Evolutionary conservation across 116 monocot genomes (phyloP).

Genomic region (Papilionanthe hybrid): DNA sequence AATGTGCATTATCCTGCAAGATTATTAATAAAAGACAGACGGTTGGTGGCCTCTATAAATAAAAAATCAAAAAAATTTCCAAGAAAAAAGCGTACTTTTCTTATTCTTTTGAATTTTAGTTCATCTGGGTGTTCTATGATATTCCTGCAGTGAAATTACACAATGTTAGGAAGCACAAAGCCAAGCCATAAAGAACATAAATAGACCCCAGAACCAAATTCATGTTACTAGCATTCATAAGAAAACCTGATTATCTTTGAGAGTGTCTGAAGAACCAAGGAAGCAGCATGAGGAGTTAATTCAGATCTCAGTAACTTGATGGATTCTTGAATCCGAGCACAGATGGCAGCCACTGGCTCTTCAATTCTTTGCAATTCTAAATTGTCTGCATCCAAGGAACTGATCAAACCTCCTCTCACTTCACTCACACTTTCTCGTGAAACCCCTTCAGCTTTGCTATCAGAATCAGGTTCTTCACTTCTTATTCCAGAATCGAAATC

Average conservation of each 20-base stretch:
- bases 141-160: constrained; percentile 44
- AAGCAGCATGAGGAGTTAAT: constrained; percentile 35
- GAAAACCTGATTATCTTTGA: constrained; percentile 78
- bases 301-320: constrained; percentile 53
- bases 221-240: not conserved
- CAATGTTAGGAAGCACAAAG: not conserved
- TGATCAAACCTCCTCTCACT: too few species aligned
- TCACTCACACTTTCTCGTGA: too few species aligned
- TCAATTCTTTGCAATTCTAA: constrained; percentile 52
- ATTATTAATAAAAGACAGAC: not conserved
- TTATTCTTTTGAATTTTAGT: constrained; percentile 56
- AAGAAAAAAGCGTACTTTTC: constrained; percentile 41
- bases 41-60: not conserved
- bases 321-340: constrained; percentile 50
- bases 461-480: constrained; percentile 44
- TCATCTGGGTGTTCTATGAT: constrained; percentile 79
- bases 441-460: constrained; percentile 8
- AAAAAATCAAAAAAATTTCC: not conserved
- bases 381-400: constrained; percentile 5
- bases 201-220: not conserved
- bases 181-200: not conserved
- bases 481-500: not conserved
- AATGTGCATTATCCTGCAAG: constrained; percentile 66
- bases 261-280: constrained; percentile 58
- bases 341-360: constrained; percentile 62